Percentiles rank a stretch among this genome's conserved stretches.
These are phyloP conservation scores for Hyaloscypha bicolor DNA, from an alignment of 495 filamentous ascomycete species.

Conservation along the genomic window DNA sequence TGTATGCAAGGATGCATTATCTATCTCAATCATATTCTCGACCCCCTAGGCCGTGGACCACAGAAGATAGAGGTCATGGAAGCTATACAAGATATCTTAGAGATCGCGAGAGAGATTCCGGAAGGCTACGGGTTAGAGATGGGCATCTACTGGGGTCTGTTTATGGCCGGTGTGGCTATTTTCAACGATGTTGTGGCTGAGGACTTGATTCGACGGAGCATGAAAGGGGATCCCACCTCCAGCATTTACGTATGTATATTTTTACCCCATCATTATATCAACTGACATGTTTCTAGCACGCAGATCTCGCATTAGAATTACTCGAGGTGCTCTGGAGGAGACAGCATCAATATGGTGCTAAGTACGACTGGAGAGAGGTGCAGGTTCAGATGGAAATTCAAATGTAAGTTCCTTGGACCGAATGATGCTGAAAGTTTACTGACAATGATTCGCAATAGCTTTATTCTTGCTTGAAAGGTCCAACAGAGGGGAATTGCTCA, in stretches of 20 bases:
- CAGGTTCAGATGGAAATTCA: constrained; percentile 33
- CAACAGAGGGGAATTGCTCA: not conserved
- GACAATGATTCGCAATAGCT: not conserved
- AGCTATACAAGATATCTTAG: constrained; percentile 25
- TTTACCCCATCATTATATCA: too few species aligned
- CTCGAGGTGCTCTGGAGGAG: constrained; percentile 33
- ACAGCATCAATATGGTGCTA: constrained; percentile 29
- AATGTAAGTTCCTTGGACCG: constrained; percentile 20
- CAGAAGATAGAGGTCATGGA: constrained; percentile 25
- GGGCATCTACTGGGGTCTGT: constrained; percentile 30
- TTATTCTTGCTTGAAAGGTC: constrained; percentile 19
- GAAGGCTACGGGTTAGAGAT: constrained; percentile 32
- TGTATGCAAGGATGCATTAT: constrained; percentile 30
- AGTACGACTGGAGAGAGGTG: constrained; percentile 33
- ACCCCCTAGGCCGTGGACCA: constrained; percentile 20
- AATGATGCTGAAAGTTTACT: not conserved
- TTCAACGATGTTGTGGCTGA: constrained; percentile 32
- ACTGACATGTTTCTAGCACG: constrained; percentile 24
- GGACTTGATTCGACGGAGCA: constrained; percentile 27
- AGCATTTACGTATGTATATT: constrained; percentile 31
- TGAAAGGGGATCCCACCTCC: constrained; percentile 22
- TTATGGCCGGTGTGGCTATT: constrained; percentile 31
- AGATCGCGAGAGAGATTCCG: constrained; percentile 30
- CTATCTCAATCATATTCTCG: constrained; percentile 29
- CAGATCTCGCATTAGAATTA: constrained; percentile 26